Evolutionary conservation across 495 filamentous ascomycete genomes (phyloP).

Genomic region (Letharia lupina): DNA sequence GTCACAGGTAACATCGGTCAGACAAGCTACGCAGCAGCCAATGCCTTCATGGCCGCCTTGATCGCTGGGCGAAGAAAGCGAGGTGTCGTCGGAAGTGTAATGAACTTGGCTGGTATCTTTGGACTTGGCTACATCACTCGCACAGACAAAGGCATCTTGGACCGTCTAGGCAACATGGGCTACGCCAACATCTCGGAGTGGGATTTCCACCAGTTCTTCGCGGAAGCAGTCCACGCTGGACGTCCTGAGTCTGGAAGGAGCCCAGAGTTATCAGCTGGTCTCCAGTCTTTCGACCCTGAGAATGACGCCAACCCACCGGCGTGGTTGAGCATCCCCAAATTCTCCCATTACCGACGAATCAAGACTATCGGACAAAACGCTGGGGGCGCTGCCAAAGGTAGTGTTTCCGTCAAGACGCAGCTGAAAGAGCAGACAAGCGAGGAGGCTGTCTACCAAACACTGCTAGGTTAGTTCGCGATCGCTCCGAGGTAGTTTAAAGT

Average conservation of each 20-base stretch:
- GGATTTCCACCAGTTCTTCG: constrained; percentile 37
- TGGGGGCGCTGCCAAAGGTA: neutral
- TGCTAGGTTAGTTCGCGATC: neutral
- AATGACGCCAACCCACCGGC: constrained; percentile 2
- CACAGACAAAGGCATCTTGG: constrained; percentile 16
- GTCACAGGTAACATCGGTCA: constrained; percentile 49
- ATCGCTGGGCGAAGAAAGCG: constrained; percentile 29
- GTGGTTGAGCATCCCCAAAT: neutral
- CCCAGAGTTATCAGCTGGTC: constrained; percentile 1
- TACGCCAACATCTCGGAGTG: constrained; percentile 22
- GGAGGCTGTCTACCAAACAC: neutral
- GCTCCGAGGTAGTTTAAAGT: neutral
- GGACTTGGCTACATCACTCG: constrained; percentile 35
- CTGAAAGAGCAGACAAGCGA: neutral
- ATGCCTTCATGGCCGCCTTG: constrained; percentile 38
- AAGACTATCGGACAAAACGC: neutral
- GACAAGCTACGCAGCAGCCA: constrained; percentile 53
- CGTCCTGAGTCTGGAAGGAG: neutral
- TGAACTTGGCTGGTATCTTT: constrained; percentile 22
- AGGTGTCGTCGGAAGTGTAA: constrained; percentile 24
- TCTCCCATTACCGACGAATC: neutral
- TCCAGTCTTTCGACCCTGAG: neutral
- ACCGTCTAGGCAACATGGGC: constrained; percentile 22
- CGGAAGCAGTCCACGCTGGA: constrained; percentile 45
- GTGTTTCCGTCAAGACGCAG: neutral